Conservation (phyloP, 352 stramenopile species). For the Hyaloperonospora arabidopsidis region DNA sequence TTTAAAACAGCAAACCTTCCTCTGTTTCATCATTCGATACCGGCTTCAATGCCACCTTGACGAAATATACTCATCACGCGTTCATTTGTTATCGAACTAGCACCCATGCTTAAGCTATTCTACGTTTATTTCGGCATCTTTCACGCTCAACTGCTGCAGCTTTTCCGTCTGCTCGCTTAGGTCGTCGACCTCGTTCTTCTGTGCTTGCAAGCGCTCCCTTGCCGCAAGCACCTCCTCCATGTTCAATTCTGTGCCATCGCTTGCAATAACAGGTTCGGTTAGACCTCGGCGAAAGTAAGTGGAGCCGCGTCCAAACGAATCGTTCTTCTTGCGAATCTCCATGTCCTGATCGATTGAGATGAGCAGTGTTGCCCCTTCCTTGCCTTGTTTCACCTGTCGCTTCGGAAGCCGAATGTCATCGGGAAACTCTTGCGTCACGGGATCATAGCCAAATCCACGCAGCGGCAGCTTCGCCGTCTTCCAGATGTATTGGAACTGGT, state of each 20-base stretch:
- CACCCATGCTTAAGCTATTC: constrained; percentile 1
- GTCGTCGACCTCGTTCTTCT: constrained; percentile 28
- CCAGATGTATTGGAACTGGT: constrained; percentile 79
- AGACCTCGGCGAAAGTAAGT: constrained; percentile 77
- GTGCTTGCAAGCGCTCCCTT: constrained; percentile 28
- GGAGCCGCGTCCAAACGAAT: constrained; percentile 67
- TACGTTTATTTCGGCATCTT: constrained; percentile 10
- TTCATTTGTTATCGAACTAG: neutral
- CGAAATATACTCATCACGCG: constrained; percentile 22
- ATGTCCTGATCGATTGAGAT: constrained; percentile 52
- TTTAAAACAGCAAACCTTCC: too few relatives aligned
- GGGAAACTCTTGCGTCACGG: constrained; percentile 71
- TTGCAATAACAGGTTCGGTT: constrained; percentile 69
- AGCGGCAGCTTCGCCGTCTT: constrained; percentile 71
- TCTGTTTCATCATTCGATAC: constrained; percentile 7
- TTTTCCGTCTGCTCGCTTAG: constrained; percentile 21
- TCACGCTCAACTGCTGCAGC: constrained; percentile 12
- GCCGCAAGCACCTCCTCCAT: constrained; percentile 73
- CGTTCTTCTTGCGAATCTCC: constrained; percentile 74
- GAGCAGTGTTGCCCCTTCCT: constrained; percentile 40
- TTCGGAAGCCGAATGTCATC: constrained; percentile 57
- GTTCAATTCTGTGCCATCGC: constrained; percentile 72
- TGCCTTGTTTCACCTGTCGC: constrained; percentile 76
- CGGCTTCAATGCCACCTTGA: constrained; percentile 7
- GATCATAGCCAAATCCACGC: constrained; percentile 81